A percentile compares a stretch with the other conserved stretches of the same genome.
Conservation (phyloP, 2,329 filamentous ascomycete species). For the Nemania bipapillata region DNA sequence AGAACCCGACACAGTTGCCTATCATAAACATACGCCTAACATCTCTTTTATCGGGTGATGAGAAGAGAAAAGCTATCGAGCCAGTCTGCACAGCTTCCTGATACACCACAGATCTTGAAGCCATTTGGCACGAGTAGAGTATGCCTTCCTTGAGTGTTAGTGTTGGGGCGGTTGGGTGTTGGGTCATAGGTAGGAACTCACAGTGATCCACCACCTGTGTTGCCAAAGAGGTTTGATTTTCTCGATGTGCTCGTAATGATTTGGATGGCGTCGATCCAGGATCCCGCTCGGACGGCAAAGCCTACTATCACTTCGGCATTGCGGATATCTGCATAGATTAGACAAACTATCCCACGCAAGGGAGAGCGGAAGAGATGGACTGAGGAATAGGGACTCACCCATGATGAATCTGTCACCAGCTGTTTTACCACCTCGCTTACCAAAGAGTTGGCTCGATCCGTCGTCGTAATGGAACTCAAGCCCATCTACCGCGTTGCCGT, state of each 20-base stretch:
- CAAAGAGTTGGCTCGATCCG: constrained; percentile 83
- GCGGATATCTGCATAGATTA: constrained; percentile 71
- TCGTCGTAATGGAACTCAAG: constrained; percentile 95
- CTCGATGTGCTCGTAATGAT: constrained; percentile 89
- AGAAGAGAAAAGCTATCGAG: constrained; percentile 87
- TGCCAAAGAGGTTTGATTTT: constrained; percentile 86
- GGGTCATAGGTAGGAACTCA: constrained; percentile 62
- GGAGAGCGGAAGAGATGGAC: no score
- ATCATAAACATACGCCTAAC: not conserved
- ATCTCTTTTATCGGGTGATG: constrained; percentile 68
- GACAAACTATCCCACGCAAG: not conserved
- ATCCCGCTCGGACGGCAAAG: constrained; percentile 81
- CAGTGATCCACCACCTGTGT: constrained; percentile 80
- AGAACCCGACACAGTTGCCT: not conserved
- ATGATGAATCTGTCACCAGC: constrained; percentile 80
- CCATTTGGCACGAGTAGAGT: constrained; percentile 89
- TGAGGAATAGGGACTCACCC: constrained; percentile 62
- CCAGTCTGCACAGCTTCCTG: constrained; percentile 83
- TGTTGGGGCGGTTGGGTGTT: constrained; percentile 13
- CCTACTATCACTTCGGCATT: constrained; percentile 88
- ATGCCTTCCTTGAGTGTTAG: constrained; percentile 66
- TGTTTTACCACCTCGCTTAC: constrained; percentile 73
- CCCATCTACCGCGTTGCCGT: constrained; percentile 81
- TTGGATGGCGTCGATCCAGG: constrained; percentile 88
- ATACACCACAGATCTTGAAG: constrained; percentile 87